These are phyloP conservation scores for Fusarium sp. DNA, from an alignment of 2,329 filamentous ascomycete genomes.

Conservation along the genomic window DNA sequence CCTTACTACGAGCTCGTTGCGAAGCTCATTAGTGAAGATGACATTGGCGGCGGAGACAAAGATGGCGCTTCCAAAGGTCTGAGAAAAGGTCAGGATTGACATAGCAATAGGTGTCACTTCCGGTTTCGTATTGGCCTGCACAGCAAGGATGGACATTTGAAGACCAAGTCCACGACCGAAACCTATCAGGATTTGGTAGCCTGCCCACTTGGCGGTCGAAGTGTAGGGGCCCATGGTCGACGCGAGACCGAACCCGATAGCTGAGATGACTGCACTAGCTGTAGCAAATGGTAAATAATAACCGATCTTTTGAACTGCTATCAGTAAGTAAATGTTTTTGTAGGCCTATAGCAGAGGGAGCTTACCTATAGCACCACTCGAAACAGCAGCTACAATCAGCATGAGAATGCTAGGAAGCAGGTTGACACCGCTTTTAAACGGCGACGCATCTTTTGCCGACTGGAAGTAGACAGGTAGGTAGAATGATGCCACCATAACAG, in stretches of 20 bases:
- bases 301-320: conserved; percentile 50
- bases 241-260: conserved; percentile 56
- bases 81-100: conserved; percentile 44
- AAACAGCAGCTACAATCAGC: conserved; percentile 43
- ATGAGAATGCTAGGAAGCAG: conserved; percentile 48
- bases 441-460: conserved; percentile 54
- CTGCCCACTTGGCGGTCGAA: conserved; percentile 56
- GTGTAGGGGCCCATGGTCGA: conserved; percentile 56
- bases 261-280: conserved; percentile 48
- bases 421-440: conserved; percentile 48
- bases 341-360: background rate
- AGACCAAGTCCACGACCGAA: conserved; percentile 59
- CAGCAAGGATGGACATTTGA: conserved; percentile 55
- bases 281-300: conserved; percentile 61
- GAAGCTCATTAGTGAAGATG: conserved; percentile 51
- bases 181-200: conserved; percentile 58
- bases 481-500: conserved; percentile 60
- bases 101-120: conserved; percentile 47
- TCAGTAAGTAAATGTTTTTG: conserved; percentile 1
- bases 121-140: conserved; percentile 46
- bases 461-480: conserved; percentile 67
- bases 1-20: conserved; percentile 47
- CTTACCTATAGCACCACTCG: conserved; percentile 43
- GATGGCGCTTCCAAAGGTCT: conserved; percentile 58
- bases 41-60: conserved; percentile 56